These are phyloP conservation scores for Drosera spatulata DNA, from an alignment of 179 eudicot genomes.

Conservation along the genomic window DNA sequence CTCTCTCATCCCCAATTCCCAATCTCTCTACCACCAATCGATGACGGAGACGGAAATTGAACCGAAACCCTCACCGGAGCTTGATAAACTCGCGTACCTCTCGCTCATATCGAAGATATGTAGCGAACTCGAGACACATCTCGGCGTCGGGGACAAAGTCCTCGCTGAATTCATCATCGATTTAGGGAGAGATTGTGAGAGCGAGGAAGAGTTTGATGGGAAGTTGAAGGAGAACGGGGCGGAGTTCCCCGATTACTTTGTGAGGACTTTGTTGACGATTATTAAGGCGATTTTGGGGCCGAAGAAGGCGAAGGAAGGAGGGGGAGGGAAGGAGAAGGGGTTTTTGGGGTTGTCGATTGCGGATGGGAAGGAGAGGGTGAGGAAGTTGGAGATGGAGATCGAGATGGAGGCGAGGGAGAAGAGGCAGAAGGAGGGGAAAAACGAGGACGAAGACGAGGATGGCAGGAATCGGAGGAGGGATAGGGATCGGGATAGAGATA, in stretches of 20 bases:
- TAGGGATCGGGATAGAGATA: conserved; percentile 12
- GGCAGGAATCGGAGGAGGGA: conserved; percentile 6
- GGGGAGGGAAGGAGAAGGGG: conserved; percentile 13
- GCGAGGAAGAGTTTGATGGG: conserved; percentile 56
- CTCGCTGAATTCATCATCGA: conserved; percentile 74
- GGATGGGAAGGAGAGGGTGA: conserved; percentile 62
- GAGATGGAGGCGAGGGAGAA: conserved; percentile 15
- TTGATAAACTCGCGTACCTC: conserved; percentile 26
- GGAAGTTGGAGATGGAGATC: conserved; percentile 57
- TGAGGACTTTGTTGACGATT: conserved; percentile 49
- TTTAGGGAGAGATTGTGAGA: conserved; percentile 43
- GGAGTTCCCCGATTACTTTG: conserved; percentile 86
- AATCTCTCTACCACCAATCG: too few species aligned
- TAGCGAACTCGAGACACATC: conserved; percentile 64
- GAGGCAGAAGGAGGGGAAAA: conserved; percentile 7
- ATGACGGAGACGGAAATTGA: too few species aligned
- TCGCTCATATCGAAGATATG: conserved; percentile 74
- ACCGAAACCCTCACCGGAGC: too few species aligned
- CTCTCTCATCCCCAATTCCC: too few species aligned
- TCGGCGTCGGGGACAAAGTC: conserved; percentile 58
- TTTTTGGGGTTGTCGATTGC: conserved; percentile 45
- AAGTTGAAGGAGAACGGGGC: conserved; percentile 62
- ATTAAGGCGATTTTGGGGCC: conserved; percentile 87
- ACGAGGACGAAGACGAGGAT: background rate
- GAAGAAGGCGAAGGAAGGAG: conserved; percentile 7